phyloP scores from a whole-genome alignment of 2,329 filamentous ascomycete genomes.

The Pyrenochaeta sp. region DNA sequence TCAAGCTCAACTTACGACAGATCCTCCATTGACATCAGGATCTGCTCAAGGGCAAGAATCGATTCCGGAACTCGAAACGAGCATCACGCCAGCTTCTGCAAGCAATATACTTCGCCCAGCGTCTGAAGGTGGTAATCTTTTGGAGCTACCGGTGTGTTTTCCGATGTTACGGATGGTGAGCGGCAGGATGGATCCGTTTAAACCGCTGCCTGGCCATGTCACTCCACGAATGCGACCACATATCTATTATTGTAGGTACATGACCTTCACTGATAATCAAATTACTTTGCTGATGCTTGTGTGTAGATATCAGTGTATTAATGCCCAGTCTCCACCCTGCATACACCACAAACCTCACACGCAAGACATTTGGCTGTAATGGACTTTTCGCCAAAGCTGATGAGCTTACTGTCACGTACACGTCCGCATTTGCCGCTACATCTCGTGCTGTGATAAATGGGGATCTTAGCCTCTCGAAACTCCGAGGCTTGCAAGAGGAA shows the following conservation, averaged over 20 bases:
- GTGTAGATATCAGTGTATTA: not conserved
- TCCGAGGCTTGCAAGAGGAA: not conserved
- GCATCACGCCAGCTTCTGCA: not conserved
- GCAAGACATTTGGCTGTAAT: not conserved
- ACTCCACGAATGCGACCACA: not conserved
- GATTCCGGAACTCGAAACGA: not conserved
- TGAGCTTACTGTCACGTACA: constrained; percentile 1
- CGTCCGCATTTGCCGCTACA: constrained; percentile 2
- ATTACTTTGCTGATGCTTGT: not conserved
- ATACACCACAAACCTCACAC: constrained; percentile 2
- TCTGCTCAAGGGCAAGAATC: not conserved
- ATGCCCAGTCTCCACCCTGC: constrained; percentile 3
- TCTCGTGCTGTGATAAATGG: not conserved
- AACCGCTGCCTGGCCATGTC: not conserved
- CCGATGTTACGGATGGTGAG: not conserved
- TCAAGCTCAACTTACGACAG: too few species aligned
- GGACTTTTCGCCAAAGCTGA: not conserved
- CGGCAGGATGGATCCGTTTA: not conserved
- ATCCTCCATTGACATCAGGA: too few species aligned
- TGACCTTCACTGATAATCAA: not conserved
- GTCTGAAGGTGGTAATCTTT: not conserved
- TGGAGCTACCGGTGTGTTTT: not conserved
- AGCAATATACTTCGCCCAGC: not conserved
- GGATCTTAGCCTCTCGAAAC: not conserved
- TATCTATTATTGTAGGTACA: constrained; percentile 1